Evolutionary conservation across 2,329 filamentous ascomycete genomes (phyloP).

Genomic region (Verticillium longisporum): DNA sequence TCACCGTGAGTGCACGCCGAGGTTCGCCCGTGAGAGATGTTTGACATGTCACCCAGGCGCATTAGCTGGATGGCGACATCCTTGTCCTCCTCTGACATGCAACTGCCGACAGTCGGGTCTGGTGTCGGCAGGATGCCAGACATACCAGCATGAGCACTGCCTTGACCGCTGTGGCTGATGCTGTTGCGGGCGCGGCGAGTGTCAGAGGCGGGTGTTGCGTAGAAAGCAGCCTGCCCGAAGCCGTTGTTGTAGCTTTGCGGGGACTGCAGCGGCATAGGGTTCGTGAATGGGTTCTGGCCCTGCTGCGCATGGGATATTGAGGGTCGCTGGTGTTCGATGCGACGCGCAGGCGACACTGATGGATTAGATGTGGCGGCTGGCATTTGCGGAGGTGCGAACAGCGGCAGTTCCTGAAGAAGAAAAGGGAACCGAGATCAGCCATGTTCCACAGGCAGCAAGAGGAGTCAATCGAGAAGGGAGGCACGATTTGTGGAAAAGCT

Average conservation of each 20-base stretch:
- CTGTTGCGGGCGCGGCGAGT: constrained; percentile 61
- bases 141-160: constrained; percentile 15
- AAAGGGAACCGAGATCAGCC: constrained; percentile 20
- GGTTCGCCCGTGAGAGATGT: constrained; percentile 86
- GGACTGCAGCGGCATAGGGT: constrained; percentile 72
- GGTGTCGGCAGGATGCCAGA: constrained; percentile 76
- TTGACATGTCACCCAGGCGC: constrained; percentile 88
- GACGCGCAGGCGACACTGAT: constrained; percentile 88
- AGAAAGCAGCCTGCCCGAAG: constrained; percentile 48
- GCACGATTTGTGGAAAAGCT: constrained; percentile 31
- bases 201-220: constrained; percentile 56
- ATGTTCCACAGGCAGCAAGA: constrained; percentile 1
- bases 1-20: constrained; percentile 92
- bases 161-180: constrained; percentile 29
- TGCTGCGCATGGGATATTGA: constrained; percentile 69
- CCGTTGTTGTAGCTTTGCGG: constrained; percentile 66
- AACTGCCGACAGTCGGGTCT: constrained; percentile 94
- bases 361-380: constrained; percentile 92
- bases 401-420: constrained; percentile 73
- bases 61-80: constrained; percentile 97
- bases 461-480: constrained; percentile 6
- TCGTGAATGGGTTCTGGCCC: constrained; percentile 73
- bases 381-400: constrained; percentile 92
- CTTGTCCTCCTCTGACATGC: constrained; percentile 88
- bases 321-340: constrained; percentile 64